Evolutionary conservation across 75 land plant genomes (phyloP), one percentile per base, ranked within the genome.

Genomic region (Gnetum montanum): DNA sequence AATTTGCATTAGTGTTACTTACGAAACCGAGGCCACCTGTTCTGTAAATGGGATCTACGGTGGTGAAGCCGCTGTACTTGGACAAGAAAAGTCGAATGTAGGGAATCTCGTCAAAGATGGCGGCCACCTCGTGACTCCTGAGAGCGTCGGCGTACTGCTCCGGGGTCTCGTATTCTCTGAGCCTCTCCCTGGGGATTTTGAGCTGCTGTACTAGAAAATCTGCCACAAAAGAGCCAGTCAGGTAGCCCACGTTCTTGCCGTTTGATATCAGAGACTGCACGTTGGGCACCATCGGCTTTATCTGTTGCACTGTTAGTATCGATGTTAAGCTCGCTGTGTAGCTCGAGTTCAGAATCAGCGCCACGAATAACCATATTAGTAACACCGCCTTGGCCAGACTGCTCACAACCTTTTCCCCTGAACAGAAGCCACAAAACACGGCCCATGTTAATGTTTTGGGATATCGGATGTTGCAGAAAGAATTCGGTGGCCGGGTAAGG

Each of bases 1-100:
- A 15, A 41, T 41, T 15, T 3, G 16, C 13, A 41, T 40, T 54
- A 19, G 10, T 64, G 50, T n/a, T n/a, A n/a, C 82, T 74, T 61
- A 78, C 82, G 66, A 78, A 78, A 55, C 82, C 82, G 78, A 77
- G 74, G 20, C 78, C 79, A n/a, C 66, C 62, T 46, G 58, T 79
- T 18, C 79, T 82, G 61, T 79, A 79, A 43, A 51, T 45, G 20
- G 63, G 71, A 7, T 84, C 85, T 46, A 62, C 61, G 29, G 67
- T 67, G 12, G 49, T 43, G 50, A 63, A 82, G 10, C 54, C 64
- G 33, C 64, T 48, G 3, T 54, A 46, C 0, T 28, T 45, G 12
- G 66, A 60, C 29, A 82, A 45, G 31, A 82, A 71, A 23, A 79
- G 57, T 35, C 79, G 63, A 50, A 82, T 57, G 57, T 67, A 67